A percentile compares a stretch with the other conserved stretches of the same genome.
phyloP scores from a whole-genome alignment of 2,329 filamentous ascomycete genomes.

The Arthrinium puccinioides region DNA sequence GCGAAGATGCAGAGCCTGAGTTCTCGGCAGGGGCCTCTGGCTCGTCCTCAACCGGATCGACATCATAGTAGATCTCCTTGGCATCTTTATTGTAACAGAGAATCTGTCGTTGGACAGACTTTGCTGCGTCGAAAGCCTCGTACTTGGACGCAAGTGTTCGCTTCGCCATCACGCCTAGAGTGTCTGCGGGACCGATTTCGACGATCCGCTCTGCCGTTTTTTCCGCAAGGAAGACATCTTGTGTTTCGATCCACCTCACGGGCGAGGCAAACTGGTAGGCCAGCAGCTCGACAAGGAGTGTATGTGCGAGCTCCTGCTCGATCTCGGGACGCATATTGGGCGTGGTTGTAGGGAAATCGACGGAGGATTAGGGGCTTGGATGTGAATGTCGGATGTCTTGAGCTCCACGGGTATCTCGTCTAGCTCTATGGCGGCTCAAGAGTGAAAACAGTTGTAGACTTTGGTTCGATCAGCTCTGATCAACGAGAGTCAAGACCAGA shows the following conservation, averaged over 20 bases:
- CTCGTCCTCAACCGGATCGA: constrained; percentile 91
- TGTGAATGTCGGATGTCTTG: constrained; percentile 1
- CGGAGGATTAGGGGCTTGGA: constrained; percentile 5
- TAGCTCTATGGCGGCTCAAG: constrained; percentile 1
- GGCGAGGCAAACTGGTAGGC: constrained; percentile 99
- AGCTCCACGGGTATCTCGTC: constrained; percentile 6
- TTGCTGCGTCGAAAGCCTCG: constrained; percentile 95
- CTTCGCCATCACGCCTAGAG: constrained; percentile 94
- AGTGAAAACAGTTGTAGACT: too few relatives aligned
- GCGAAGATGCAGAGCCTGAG: constrained; percentile 24
- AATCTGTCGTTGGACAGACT: constrained; percentile 93
- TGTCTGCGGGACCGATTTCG: constrained; percentile 94
- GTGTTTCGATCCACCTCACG: constrained; percentile 99
- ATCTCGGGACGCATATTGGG: constrained; percentile 89
- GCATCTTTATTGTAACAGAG: constrained; percentile 99
- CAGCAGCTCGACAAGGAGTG: constrained; percentile 94
- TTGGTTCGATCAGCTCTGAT: too few relatives aligned
- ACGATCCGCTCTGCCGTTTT: constrained; percentile 96
- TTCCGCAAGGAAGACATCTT: constrained; percentile 97
- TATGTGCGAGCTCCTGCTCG: constrained; percentile 98
- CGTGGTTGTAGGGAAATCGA: constrained; percentile 11
- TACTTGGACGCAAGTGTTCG: constrained; percentile 94
- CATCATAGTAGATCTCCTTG: constrained; percentile 99
- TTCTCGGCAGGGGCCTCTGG: constrained; percentile 49
- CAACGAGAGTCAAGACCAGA: constrained; percentile 2